Evolutionary conservation across 441 rosid species (phyloP).

Genomic region (Erodium chrysanthum): DNA sequence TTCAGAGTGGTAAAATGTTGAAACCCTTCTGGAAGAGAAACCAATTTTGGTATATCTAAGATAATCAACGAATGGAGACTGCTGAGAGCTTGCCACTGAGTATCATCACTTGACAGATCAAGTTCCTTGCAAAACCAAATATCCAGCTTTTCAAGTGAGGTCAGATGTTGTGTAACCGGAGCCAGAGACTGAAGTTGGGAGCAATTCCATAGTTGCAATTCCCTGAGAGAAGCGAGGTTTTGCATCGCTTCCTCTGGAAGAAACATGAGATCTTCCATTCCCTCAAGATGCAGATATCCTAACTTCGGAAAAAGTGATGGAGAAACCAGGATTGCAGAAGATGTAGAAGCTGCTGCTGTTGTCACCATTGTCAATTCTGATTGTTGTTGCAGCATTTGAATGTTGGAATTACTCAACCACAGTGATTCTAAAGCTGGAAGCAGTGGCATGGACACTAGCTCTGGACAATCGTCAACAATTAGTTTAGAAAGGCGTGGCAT

Average conservation of each 20-base stretch:
- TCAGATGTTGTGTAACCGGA: slow-evolving; percentile 8
- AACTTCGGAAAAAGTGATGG: slow-evolving; percentile 7
- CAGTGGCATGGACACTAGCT: slow-evolving; percentile 14
- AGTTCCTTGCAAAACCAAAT: slow-evolving; percentile 16
- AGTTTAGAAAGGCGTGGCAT: slow-evolving; percentile 20
- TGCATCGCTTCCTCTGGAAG: slow-evolving; percentile 15
- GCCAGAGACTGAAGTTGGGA: slow-evolving; percentile 14
- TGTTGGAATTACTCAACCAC: background rate
- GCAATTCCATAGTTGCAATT: background rate
- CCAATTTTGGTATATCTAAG: slow-evolving; percentile 6
- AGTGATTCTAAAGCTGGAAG: background rate
- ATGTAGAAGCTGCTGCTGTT: no score
- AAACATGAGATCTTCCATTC: background rate
- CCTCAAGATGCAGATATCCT: background rate
- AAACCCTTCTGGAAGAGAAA: background rate
- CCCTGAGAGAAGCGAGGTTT: slow-evolving; percentile 17
- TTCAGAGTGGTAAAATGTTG: slow-evolving; percentile 10
- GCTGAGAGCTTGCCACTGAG: slow-evolving; percentile 13
- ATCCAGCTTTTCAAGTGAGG: slow-evolving; percentile 11
- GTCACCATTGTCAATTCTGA: background rate
- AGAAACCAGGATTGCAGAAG: no score
- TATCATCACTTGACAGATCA: slow-evolving; percentile 12
- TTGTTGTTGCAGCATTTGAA: background rate
- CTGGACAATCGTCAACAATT: slow-evolving; percentile 12
- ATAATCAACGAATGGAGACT: slow-evolving; percentile 6